phyloP scores from a whole-genome alignment of 805 yeast genomes.

The Nakazawaea holstii region DNA sequence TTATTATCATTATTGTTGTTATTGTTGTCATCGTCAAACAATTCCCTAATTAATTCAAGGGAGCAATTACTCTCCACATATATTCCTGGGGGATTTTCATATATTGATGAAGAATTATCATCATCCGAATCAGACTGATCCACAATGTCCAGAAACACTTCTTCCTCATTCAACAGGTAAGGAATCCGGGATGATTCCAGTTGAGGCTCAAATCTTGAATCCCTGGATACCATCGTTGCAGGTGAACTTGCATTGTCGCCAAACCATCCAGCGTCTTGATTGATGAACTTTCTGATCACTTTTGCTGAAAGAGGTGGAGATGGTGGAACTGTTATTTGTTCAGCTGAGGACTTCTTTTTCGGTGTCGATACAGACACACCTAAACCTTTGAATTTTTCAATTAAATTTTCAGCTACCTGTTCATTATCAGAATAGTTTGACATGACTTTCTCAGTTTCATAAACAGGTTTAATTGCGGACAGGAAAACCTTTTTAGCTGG shows the following conservation, averaged over 20 bases:
- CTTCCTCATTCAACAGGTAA: background rate
- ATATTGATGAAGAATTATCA: constrained; percentile 19
- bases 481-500: too few species aligned
- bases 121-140: background rate
- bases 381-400: background rate
- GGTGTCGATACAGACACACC: background rate
- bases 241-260: background rate
- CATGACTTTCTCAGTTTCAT: too few species aligned
- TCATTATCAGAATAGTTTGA: too few species aligned
- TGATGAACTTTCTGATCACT: background rate
- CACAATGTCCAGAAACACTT: background rate
- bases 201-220: background rate
- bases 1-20: too few species aligned
- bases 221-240: background rate
- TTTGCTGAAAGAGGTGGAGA: constrained; percentile 5
- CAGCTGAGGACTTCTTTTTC: background rate
- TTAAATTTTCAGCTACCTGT: too few species aligned
- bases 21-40: background rate
- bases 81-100: background rate
- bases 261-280: background rate
- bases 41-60: background rate
- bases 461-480: too few species aligned
- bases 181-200: background rate
- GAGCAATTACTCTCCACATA: background rate
- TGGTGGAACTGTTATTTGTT: background rate